phyloP scores from a whole-genome alignment of 495 filamentous ascomycete genomes.

The Penicillium silybi region DNA sequence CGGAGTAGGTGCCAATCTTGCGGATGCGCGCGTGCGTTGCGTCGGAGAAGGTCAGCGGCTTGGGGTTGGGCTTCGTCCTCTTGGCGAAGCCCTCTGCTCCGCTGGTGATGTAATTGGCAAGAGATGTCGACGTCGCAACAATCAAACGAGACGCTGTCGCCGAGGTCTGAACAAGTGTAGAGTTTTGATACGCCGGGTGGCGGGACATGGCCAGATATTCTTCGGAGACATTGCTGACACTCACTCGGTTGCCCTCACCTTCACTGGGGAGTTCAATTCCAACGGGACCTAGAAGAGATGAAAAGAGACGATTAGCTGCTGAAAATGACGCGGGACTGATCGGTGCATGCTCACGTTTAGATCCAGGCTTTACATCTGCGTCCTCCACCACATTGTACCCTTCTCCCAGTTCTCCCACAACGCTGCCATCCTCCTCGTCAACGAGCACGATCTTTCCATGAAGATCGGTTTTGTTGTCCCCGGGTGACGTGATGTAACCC shows the following conservation, averaged over 20 bases:
- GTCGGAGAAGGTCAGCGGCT: slow-evolving; percentile 84
- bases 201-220: slow-evolving; percentile 77
- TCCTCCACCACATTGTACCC: slow-evolving; percentile 78
- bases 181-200: slow-evolving; percentile 86
- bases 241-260: slow-evolving; percentile 63
- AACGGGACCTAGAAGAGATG: slow-evolving; percentile 64
- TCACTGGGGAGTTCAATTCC: slow-evolving; percentile 80
- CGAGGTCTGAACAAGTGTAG: slow-evolving; percentile 82
- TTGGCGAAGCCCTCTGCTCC: slow-evolving; percentile 78
- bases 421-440: slow-evolving; percentile 91
- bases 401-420: slow-evolving; percentile 86
- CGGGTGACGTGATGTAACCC: slow-evolving; percentile 53
- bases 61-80: slow-evolving; percentile 67
- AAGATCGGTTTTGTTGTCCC: slow-evolving; percentile 32
- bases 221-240: slow-evolving; percentile 68
- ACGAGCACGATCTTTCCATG: slow-evolving; percentile 85
- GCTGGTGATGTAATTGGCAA: slow-evolving; percentile 69
- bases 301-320: slow-evolving; percentile 10
- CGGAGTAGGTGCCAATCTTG: slow-evolving; percentile 77
- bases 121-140: slow-evolving; percentile 74
- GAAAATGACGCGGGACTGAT: neutral
- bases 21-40: slow-evolving; percentile 79
- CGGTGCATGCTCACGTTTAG: slow-evolving; percentile 63
- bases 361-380: slow-evolving; percentile 68
- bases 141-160: slow-evolving; percentile 89